phyloP scores from a whole-genome alignment of 768 basidiomycete genomes.

The Tulasnella sp. region DNA sequence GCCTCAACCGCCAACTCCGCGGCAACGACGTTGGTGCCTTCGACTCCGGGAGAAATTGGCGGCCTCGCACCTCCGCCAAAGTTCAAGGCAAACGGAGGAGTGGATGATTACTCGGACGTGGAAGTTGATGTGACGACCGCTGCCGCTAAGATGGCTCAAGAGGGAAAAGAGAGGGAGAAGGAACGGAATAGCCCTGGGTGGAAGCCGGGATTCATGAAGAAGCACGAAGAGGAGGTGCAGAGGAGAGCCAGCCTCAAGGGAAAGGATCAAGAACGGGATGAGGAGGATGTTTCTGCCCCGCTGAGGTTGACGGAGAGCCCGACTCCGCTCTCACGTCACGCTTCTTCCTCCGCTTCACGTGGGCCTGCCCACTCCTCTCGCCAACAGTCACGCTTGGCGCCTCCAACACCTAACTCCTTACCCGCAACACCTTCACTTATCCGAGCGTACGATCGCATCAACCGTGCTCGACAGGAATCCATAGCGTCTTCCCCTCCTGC shows the following conservation, averaged over 20 bases:
- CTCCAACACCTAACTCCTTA: not conserved
- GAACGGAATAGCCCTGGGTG: slow-evolving; percentile 9
- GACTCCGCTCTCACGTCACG: slow-evolving; percentile 14
- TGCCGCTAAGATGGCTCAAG: not conserved
- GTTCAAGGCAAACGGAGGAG: slow-evolving; percentile 5
- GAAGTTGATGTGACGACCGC: slow-evolving; percentile 4
- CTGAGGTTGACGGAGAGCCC: slow-evolving; percentile 15
- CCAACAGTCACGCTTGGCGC: not conserved
- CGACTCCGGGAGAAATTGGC: not conserved
- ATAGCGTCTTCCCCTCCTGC: not conserved
- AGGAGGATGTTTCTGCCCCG: not conserved
- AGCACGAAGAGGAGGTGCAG: slow-evolving; percentile 20
- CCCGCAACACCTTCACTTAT: slow-evolving; percentile 20
- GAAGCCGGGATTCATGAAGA: slow-evolving; percentile 18
- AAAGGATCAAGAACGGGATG: not conserved
- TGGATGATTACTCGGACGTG: slow-evolving; percentile 17
- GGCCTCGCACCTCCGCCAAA: not conserved
- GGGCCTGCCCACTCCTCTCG: not conserved
- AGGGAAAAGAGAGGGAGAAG: not conserved
- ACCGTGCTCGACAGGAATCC: slow-evolving; percentile 10
- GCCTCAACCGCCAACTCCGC: not conserved
- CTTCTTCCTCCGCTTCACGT: not conserved
- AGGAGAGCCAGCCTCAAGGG: not conserved
- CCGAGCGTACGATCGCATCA: slow-evolving; percentile 24
- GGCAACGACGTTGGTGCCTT: not conserved